Evolutionary conservation across 768 basidiomycete genomes (phyloP).

Genomic region (Mrakia hoshinonis): DNA sequence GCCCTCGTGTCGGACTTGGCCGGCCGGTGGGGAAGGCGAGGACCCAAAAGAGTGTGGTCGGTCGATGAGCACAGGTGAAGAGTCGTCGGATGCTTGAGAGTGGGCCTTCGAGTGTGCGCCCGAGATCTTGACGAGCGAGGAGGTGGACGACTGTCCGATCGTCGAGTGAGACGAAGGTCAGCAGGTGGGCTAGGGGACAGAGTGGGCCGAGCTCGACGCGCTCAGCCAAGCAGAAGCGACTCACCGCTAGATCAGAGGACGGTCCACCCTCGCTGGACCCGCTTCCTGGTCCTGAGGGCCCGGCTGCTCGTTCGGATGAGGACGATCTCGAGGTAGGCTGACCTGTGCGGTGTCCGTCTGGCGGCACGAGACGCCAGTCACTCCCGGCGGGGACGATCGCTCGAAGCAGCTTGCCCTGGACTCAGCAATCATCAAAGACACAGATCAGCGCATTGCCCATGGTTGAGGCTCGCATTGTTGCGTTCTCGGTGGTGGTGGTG

Average conservation of each 20-base stretch:
- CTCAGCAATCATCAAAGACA: neutral
- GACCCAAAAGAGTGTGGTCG: too few species aligned
- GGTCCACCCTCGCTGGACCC: neutral
- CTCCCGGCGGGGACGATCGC: neutral
- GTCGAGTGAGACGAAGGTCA: neutral
- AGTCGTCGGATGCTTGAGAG: neutral
- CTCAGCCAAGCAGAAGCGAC: neutral
- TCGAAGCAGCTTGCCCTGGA: neutral
- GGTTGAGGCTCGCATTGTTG: too few species aligned
- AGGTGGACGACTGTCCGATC: neutral
- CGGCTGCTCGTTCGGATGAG: neutral
- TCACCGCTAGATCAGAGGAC: constrained; percentile 1
- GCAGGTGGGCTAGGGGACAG: neutral
- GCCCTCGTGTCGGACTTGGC: too few species aligned
- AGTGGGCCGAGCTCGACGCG: neutral
- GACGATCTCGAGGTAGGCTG: neutral
- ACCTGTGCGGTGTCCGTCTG: neutral
- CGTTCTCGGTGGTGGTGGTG: too few species aligned
- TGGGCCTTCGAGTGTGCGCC: neutral
- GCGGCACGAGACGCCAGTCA: neutral
- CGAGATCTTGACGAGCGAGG: constrained; percentile 4
- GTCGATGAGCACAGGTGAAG: neutral
- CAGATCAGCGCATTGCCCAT: neutral
- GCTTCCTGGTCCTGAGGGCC: neutral
- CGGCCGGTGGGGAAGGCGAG: neutral